Evolutionary conservation across 1,139 yeast species (phyloP).

Genomic region (Yamadazyma friedrichii): DNA sequence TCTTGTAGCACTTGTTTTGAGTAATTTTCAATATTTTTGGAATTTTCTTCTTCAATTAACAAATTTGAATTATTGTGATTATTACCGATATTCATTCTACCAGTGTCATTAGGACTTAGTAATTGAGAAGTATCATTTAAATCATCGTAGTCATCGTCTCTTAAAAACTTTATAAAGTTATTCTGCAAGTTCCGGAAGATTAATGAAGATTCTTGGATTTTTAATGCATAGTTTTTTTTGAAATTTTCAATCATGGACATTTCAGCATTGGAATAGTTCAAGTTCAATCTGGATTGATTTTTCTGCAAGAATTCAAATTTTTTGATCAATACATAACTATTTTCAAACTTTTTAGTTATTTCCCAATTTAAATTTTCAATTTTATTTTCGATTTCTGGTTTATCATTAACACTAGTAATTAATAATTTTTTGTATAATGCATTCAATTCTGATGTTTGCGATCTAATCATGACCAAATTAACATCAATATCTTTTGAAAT

Average conservation of each 20-base stretch:
- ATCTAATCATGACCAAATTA: slow-evolving; percentile 47
- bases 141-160: slow-evolving; percentile 63
- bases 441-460: slow-evolving; percentile 56
- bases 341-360: slow-evolving; percentile 72
- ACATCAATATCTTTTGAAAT: slow-evolving; percentile 71
- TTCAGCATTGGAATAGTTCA: slow-evolving; percentile 48
- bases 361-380: slow-evolving; percentile 76
- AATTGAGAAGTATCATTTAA: slow-evolving; percentile 13
- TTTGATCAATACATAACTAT: slow-evolving; percentile 74
- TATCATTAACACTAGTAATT: slow-evolving; percentile 82
- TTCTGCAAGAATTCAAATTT: slow-evolving; percentile 54
- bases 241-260: slow-evolving; percentile 71
- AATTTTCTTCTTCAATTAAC: slow-evolving; percentile 31
- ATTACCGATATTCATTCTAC: not conserved
- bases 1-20: slow-evolving; percentile 43
- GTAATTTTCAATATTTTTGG: slow-evolving; percentile 42
- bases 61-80: not conserved
- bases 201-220: slow-evolving; percentile 76
- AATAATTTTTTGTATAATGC: slow-evolving; percentile 76
- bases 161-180: slow-evolving; percentile 73
- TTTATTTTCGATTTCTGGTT: slow-evolving; percentile 58
- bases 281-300: slow-evolving; percentile 31
- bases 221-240: slow-evolving; percentile 80
- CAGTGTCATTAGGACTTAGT: slow-evolving; percentile 18
- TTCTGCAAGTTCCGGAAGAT: slow-evolving; percentile 84